phyloP scores from a whole-genome alignment of 352 stramenopile genomes.

The Pythium brassicae region DNA sequence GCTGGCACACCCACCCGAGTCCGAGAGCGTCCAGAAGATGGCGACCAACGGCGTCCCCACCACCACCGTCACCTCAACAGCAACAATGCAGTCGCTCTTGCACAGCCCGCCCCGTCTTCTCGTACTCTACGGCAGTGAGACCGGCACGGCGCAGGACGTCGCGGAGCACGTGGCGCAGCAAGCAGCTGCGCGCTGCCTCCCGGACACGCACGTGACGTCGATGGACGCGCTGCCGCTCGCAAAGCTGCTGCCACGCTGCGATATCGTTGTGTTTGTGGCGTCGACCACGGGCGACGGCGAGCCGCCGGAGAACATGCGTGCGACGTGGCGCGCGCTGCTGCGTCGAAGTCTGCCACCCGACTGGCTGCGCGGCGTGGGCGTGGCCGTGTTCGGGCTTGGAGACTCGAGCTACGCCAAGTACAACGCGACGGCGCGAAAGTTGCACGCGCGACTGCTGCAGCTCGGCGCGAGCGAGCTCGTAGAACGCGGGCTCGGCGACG shows the following conservation, averaged over 20 bases:
- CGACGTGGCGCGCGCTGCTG: conserved; percentile 80
- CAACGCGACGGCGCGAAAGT: conserved; percentile 83
- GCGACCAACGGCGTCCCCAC: neutral
- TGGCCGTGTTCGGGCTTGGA: conserved; percentile 90
- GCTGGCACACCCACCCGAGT: too few species aligned
- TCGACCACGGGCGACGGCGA: conserved; percentile 92
- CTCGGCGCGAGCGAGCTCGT: conserved; percentile 76
- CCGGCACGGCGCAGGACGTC: conserved; percentile 85
- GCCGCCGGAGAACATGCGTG: conserved; percentile 88
- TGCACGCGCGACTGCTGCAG: conserved; percentile 84
- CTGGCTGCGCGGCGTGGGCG: conserved; percentile 61
- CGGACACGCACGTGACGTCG: conserved; percentile 40
- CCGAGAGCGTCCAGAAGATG: neutral
- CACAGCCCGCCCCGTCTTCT: conserved; percentile 36
- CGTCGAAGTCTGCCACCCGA: conserved; percentile 69
- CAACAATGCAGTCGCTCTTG: neutral
- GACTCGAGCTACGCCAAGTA: conserved; percentile 93
- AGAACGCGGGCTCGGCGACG: conserved; percentile 78
- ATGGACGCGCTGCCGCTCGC: conserved; percentile 71
- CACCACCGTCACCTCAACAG: too few species aligned
- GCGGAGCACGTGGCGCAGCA: conserved; percentile 71
- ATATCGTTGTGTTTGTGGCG: conserved; percentile 85
- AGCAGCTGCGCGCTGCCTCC: conserved; percentile 52
- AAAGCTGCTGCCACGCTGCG: conserved; percentile 42
- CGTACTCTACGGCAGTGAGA: conserved; percentile 91